phyloP scores from a whole-genome alignment of 2,329 filamentous ascomycete species.

The Pseudopithomyces chartarum region DNA sequence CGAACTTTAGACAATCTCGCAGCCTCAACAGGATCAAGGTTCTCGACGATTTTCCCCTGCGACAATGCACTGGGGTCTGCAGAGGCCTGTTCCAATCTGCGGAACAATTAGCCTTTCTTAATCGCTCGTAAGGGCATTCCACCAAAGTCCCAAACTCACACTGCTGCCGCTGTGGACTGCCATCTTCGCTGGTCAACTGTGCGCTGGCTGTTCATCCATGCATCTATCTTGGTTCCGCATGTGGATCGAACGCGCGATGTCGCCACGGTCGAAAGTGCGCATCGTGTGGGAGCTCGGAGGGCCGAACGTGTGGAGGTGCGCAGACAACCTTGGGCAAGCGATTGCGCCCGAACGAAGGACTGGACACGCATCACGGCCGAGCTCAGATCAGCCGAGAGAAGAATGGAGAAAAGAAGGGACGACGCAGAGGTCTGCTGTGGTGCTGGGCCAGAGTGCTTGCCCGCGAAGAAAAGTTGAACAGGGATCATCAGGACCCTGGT shows the following conservation, averaged over 20 bases:
- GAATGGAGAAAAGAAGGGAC: slow-evolving; percentile 34
- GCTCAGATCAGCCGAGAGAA: slow-evolving; percentile 14
- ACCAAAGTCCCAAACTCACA: slow-evolving; percentile 34
- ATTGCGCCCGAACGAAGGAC: slow-evolving; percentile 39
- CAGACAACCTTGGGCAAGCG: slow-evolving; percentile 35
- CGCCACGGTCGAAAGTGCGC: slow-evolving; percentile 40
- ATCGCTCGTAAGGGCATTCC: slow-evolving; percentile 5
- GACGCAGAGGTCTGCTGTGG: slow-evolving; percentile 31
- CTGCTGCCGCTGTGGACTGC: slow-evolving; percentile 44
- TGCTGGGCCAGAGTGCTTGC: slow-evolving; percentile 15
- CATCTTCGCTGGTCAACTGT: slow-evolving; percentile 37
- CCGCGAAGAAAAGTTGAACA: slow-evolving; percentile 33
- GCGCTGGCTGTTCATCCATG: slow-evolving; percentile 33
- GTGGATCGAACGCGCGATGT: slow-evolving; percentile 31
- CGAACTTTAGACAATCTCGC: slow-evolving; percentile 79
- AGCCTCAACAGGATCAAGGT: slow-evolving; percentile 79
- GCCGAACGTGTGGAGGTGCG: slow-evolving; percentile 32
- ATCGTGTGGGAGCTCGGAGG: slow-evolving; percentile 33
- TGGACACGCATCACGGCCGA: slow-evolving; percentile 40
- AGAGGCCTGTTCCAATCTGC: slow-evolving; percentile 58
- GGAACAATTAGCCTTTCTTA: slow-evolving; percentile 23
- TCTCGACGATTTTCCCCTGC: slow-evolving; percentile 73
- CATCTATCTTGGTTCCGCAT: slow-evolving; percentile 34
- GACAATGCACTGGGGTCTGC: slow-evolving; percentile 62
- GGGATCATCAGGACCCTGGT: slow-evolving; percentile 26